Base-by-base conservation (phyloP, 768 basidiomycete species). In the Kwoniella sp. region DNA sequence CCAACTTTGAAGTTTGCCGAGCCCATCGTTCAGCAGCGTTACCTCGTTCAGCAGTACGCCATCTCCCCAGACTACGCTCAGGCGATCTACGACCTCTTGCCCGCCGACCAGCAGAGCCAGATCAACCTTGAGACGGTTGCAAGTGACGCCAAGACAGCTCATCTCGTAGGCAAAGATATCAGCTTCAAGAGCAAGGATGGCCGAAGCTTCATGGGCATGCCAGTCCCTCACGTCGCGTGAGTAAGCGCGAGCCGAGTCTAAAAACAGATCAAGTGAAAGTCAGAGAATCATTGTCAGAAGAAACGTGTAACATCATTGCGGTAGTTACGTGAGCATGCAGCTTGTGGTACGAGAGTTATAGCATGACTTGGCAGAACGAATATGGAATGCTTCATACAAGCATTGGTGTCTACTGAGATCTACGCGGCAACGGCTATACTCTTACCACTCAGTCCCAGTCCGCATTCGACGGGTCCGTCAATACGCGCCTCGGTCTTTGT, bases 161-260 rank as follows among this genome's bases (percentile, higher is more conserved):
- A 80, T 63, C 65, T 79, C 23, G 73, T 76, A 25, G 71, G 72
- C 34, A 74, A 71, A 70, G 68, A 77, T 59, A 41, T 66, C 12
- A 59, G 63, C 25, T 79, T 73, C 63, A 63, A 66, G 34, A 51
- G 59, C 22, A 67, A 76, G 53, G 66, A 66, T 23, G 75, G 75
- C 22, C 65, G 61, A 55, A 68, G 65, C 55, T 79, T 79, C 61
- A 76, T 79, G 75, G 77, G 77, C 30, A 78, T 78, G 74, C 62
- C 69, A 26, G 66, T 68, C 1, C 71, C 76, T 8, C 38, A 38
- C 23, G 4, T 23, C 20, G 50, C 50, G 4, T 51, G 25, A 51
- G 17, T 13, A 25, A 48, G 5, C 5, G 50, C 5, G 22, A 9
- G 50, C 25, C n/a, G n/a, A n/a, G n/a, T n/a, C n/a, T n/a, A n/a